Conservation (phyloP, 257 asterid genomes). For the Anisodus acutangulus region DNA sequence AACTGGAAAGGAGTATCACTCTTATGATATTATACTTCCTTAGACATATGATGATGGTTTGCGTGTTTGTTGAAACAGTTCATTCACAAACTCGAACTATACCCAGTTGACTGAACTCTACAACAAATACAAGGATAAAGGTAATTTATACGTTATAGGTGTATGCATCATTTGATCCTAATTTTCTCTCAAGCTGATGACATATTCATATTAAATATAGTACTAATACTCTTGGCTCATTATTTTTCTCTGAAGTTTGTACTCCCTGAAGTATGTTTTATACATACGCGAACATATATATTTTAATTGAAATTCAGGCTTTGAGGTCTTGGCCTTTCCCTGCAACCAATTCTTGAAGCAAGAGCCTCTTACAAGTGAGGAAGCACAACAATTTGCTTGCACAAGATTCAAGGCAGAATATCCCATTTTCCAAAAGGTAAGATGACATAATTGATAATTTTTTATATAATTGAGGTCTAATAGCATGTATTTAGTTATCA, state of each 20-base stretch:
- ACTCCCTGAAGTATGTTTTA: neutral
- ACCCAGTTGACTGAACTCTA: slow-evolving; percentile 73
- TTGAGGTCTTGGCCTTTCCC: slow-evolving; percentile 88
- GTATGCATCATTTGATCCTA: neutral
- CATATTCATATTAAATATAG: neutral
- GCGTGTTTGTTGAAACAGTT: slow-evolving; percentile 56
- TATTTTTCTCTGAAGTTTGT: neutral
- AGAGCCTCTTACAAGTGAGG: slow-evolving; percentile 86
- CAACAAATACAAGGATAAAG: slow-evolving; percentile 66
- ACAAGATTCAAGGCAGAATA: slow-evolving; percentile 81
- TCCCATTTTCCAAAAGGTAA: slow-evolving; percentile 86
- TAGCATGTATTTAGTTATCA: neutral
- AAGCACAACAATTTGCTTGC: slow-evolving; percentile 82
- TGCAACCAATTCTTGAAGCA: slow-evolving; percentile 88
- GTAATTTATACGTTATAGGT: slow-evolving; percentile 37
- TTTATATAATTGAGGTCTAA: no score
- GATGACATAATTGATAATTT: neutral
- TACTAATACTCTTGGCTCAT: neutral
- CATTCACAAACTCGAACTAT: slow-evolving; percentile 73
- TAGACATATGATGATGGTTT: slow-evolving; percentile 18
- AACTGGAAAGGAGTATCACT: neutral
- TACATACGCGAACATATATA: neutral
- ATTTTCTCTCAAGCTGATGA: neutral
- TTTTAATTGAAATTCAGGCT: slow-evolving; percentile 48
- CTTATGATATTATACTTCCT: neutral